These are phyloP conservation scores for Populus hybrid DNA, from an alignment of 441 rosid genomes.

Conservation along the genomic window DNA sequence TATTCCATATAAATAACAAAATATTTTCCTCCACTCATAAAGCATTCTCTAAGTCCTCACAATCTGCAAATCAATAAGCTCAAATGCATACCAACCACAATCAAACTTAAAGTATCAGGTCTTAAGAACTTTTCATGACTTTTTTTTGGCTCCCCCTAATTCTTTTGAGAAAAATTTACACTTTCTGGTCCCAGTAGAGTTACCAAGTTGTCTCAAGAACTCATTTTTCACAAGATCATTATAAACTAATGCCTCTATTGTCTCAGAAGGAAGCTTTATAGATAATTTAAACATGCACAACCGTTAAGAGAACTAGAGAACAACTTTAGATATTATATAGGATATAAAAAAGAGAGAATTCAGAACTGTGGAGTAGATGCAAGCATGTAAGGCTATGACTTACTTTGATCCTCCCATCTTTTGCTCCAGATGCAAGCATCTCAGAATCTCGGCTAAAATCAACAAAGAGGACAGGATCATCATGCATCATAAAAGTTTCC, in stretches of 20 bases:
- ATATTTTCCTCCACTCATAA: background rate
- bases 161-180: background rate
- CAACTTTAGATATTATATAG: background rate
- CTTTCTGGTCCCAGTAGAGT: background rate
- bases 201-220: background rate
- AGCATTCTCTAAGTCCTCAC: background rate
- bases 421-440: constrained; percentile 94
- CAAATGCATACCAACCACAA: background rate
- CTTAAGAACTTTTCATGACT: background rate
- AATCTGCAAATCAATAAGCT: background rate
- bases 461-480: constrained; percentile 92
- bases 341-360: constrained; percentile 1
- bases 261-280: background rate
- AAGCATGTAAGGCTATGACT: constrained; percentile 24
- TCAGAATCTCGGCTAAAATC: constrained; percentile 98
- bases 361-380: constrained; percentile 3
- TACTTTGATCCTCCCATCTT: constrained; percentile 97
- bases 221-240: background rate
- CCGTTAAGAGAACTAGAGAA: background rate
- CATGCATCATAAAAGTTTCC: constrained; percentile 99
- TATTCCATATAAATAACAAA: background rate
- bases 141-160: background rate
- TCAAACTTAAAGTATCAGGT: background rate
- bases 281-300: background rate
- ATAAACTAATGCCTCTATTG: background rate